Base-by-base conservation (phyloP, 1,284 basidiomycete genomes). In the Schizophyllum amplum region DNA sequence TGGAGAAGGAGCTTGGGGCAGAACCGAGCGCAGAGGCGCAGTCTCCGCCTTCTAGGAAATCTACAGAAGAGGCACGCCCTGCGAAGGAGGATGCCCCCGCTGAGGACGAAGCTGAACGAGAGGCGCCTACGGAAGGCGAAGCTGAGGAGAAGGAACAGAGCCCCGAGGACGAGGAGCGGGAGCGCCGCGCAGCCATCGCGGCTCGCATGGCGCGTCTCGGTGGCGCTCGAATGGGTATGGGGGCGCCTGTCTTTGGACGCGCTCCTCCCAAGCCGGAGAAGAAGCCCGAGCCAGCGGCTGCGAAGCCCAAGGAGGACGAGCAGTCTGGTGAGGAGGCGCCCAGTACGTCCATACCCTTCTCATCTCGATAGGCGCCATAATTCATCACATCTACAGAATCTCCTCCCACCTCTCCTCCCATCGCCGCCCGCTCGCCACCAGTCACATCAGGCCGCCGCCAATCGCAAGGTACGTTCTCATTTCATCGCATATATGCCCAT, bases 141-240 rank as follows among this genome's bases (percentile, higher is more conserved):
- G 53, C 55, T 24, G 65, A 61, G 11, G 70, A 59, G 11, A 71
- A 69, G 52, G 68, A 82, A 60, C 71, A 71, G 15, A 83, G 84
- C 64, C 79, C 82, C 4, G 86, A 87, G 66, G 88, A 91, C 55
- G 87, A 91, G 61, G 92, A 92, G 68, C 77, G 86, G 54, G 83
- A 86, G 64, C 82, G 88, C 54, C 83, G 89, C 49, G 86, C 87
- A 7, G 86, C 85, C 17, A 86, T 94, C 65, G 93, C 92, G 25
- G 92, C 88, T 25, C 81, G 92, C 57, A 94, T 95, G 92, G 93
- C 90, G 57, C 86, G 87, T 63, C 79, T 94, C 11, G 94, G 91
- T 25, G 94, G 91, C 42, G 84, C 92, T 49, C 82, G 89, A 61
- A 80, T 95, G 46, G 92, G 93, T 3, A 87, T 92, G 86, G 81